Conservation (phyloP, 371 early-diverging fungal genomes). For the Mucor saturninus region DNA sequence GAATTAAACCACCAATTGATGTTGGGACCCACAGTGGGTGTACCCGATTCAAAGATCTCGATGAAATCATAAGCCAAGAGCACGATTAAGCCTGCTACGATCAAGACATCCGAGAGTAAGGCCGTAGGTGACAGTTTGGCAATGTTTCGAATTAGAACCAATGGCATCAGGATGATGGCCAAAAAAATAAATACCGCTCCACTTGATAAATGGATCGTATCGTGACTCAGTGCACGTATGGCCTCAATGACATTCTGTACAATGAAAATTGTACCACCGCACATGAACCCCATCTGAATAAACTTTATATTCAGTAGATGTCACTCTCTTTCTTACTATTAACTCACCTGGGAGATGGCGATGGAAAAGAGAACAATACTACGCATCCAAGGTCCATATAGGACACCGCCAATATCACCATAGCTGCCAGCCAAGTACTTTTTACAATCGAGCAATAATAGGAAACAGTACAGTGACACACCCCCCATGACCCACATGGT, state of each 20-base stretch:
- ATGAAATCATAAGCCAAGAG: conserved; percentile 39
- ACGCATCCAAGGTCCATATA: conserved; percentile 85
- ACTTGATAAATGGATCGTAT: conserved; percentile 44
- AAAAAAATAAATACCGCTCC: conserved; percentile 26
- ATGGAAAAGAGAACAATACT: conserved; percentile 80
- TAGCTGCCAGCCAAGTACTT: conserved; percentile 75
- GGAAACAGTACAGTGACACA: conserved; percentile 71
- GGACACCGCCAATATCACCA: conserved; percentile 87
- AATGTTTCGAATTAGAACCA: conserved; percentile 88
- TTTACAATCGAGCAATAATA: conserved; percentile 73
- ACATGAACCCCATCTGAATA: conserved; percentile 86
- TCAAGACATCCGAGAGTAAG: conserved; percentile 88
- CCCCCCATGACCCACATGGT: conserved; percentile 67
- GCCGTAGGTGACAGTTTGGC: conserved; percentile 82
- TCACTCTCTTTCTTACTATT: too few relatives aligned
- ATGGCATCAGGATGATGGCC: conserved; percentile 57
- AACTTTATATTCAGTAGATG: background rate
- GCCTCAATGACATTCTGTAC: conserved; percentile 80
- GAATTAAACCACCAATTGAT: conserved; percentile 51
- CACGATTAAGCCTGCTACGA: conserved; percentile 73
- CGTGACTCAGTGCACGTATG: conserved; percentile 64
- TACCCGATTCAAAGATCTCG: conserved; percentile 34
- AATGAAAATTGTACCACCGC: conserved; percentile 87
- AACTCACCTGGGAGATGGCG: conserved; percentile 76
- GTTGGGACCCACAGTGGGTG: conserved; percentile 39